Evolutionary conservation across 2,329 filamentous ascomycete genomes (phyloP).

Genomic region (Pseudogymnoascus sp.): DNA sequence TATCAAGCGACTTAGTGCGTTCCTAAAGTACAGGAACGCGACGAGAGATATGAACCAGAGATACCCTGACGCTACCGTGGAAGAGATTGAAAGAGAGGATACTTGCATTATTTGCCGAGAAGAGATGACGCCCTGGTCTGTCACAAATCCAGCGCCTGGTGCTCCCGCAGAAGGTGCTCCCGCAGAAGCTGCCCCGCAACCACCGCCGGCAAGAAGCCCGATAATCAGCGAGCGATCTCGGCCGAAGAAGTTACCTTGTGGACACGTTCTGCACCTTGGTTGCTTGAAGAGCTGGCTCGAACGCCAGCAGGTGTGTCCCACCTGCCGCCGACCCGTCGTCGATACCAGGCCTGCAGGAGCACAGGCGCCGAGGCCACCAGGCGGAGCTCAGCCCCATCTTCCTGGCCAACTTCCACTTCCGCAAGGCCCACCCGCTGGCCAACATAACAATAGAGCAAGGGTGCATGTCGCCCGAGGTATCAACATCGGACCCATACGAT

Average conservation of each 20-base stretch:
- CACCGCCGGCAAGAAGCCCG: conserved; percentile 29
- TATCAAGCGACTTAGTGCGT: conserved; percentile 77
- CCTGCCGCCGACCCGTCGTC: conserved; percentile 76
- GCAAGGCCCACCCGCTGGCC: conserved; percentile 19
- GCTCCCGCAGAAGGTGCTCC: conserved; percentile 26
- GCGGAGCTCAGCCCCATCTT: conserved; percentile 20
- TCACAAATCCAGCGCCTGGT: conserved; percentile 38
- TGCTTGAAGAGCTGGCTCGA: conserved; percentile 97
- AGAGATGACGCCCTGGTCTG: conserved; percentile 76
- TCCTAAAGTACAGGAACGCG: conserved; percentile 82
- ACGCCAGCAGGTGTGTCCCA: conserved; percentile 93
- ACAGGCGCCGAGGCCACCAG: conserved; percentile 24
- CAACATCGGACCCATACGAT: conserved; percentile 64
- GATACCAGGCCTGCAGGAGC: conserved; percentile 31
- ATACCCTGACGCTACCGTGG: conserved; percentile 82
- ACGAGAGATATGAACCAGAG: conserved; percentile 85
- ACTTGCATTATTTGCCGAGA: conserved; percentile 98
- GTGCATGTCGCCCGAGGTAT: conserved; percentile 46
- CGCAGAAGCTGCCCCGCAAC: conserved; percentile 25
- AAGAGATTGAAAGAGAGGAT: conserved; percentile 78
- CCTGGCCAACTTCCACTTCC: conserved; percentile 21
- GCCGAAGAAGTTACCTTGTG: conserved; percentile 93
- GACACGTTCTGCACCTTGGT: conserved; percentile 88
- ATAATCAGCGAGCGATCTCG: conserved; percentile 71
- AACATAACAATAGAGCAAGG: conserved; percentile 32